Percentiles rank a stretch among this genome's conserved stretches.
Conservation (phyloP, 495 filamentous ascomycete species). For the Durotheca rogersii region DNA sequence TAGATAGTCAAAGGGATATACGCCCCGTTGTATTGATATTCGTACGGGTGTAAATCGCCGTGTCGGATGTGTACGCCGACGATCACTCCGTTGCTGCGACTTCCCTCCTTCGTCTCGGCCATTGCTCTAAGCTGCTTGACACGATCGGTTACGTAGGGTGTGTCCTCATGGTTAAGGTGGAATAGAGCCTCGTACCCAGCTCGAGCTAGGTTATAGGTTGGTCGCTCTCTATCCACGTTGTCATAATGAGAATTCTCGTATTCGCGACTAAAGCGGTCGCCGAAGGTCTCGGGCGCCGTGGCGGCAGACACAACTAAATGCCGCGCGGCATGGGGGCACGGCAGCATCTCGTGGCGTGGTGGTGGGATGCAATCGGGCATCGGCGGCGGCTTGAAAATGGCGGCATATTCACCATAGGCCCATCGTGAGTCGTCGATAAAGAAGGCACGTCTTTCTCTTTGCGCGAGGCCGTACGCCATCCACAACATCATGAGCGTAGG, state of each 20-base stretch:
- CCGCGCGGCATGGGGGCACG: slow-evolving; percentile 66
- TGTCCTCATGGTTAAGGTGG: slow-evolving; percentile 57
- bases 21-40: slow-evolving; percentile 63
- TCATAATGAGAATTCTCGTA: slow-evolving; percentile 51
- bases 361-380: slow-evolving; percentile 59
- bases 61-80: slow-evolving; percentile 71
- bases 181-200: slow-evolving; percentile 67
- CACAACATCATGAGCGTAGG: slow-evolving; percentile 69
- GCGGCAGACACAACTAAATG: slow-evolving; percentile 70
- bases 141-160: slow-evolving; percentile 53
- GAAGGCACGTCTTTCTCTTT: slow-evolving; percentile 66
- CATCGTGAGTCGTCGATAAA: slow-evolving; percentile 76
- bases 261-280: slow-evolving; percentile 51
- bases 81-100: slow-evolving; percentile 45
- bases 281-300: slow-evolving; percentile 58
- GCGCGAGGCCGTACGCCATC: slow-evolving; percentile 73
- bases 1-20: slow-evolving; percentile 69
- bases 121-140: slow-evolving; percentile 48
- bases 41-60: slow-evolving; percentile 67
- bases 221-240: slow-evolving; percentile 49
- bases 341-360: slow-evolving; percentile 62
- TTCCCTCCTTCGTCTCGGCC: slow-evolving; percentile 43
- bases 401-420: slow-evolving; percentile 69
- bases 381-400: slow-evolving; percentile 65
- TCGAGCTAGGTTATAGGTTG: slow-evolving; percentile 61